These are phyloP conservation scores for Cyberlindnera euphorbiiphila DNA, from an alignment of 805 yeast species.

Conservation along the genomic window DNA sequence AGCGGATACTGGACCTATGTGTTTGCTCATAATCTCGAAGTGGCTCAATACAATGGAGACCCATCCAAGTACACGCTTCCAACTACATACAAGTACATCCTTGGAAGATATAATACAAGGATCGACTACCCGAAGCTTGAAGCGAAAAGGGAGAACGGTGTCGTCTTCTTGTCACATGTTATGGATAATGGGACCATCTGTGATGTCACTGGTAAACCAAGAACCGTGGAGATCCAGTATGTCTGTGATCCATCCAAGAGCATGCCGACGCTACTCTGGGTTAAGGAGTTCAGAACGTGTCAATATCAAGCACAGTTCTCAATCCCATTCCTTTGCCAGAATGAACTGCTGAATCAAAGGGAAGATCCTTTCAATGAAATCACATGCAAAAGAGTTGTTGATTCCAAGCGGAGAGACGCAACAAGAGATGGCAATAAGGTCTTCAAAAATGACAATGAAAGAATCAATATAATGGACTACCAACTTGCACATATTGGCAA, in stretches of 20 bases:
- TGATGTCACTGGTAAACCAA: conserved; percentile 24
- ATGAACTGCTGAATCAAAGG: conserved; percentile 18
- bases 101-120: conserved; percentile 6
- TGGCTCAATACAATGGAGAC: conserved; percentile 19
- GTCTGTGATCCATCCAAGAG: conserved; percentile 19
- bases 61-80: conserved; percentile 1
- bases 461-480: conserved; percentile 8
- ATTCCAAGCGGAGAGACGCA: not conserved
- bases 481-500: not conserved
- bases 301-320: conserved; percentile 21
- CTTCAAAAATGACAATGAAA: not conserved
- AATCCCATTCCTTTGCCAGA: conserved; percentile 22
- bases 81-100: conserved; percentile 2
- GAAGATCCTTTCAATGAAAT: conserved; percentile 8
- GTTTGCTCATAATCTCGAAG: conserved; percentile 6
- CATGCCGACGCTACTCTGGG: conserved; percentile 6
- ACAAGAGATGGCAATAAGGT: conserved; percentile 2
- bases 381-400: conserved; percentile 2
- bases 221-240: conserved; percentile 23
- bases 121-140: conserved; percentile 1
- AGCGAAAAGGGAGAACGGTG: conserved; percentile 11
- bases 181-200: conserved; percentile 23
- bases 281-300: conserved; percentile 24
- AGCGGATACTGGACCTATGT: conserved; percentile 20
- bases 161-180: conserved; percentile 4